phyloP scores from a whole-genome alignment of 2,329 filamentous ascomycete species.

The Hypoxylon sp. region DNA sequence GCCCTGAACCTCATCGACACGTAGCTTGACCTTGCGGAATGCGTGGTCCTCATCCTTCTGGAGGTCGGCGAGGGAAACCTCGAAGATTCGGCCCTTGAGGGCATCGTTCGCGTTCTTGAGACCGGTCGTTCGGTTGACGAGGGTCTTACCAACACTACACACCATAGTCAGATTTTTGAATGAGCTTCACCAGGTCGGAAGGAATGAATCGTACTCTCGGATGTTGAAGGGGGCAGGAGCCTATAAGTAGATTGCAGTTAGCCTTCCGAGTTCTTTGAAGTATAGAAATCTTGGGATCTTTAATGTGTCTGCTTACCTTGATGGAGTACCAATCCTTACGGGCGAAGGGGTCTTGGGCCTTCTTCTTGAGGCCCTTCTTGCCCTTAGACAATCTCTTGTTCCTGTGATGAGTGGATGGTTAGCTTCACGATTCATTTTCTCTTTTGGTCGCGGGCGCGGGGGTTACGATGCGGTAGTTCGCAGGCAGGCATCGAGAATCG shows the following conservation, averaged over 20 bases:
- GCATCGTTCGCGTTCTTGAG: slow-evolving; percentile 99
- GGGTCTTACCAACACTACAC: slow-evolving; percentile 96
- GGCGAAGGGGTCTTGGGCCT: slow-evolving; percentile 95
- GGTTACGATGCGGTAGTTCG: slow-evolving; percentile 25
- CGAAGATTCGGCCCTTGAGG: slow-evolving; percentile 98
- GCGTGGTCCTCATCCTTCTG: slow-evolving; percentile 99
- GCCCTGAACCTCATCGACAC: slow-evolving; percentile 98
- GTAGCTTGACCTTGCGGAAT: slow-evolving; percentile 99
- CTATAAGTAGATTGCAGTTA: slow-evolving; percentile 61
- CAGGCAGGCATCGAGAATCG: slow-evolving; percentile 32
- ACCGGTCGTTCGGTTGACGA: slow-evolving; percentile 99
- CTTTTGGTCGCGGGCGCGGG: slow-evolving; percentile 40
- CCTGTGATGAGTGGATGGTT: slow-evolving; percentile 65
- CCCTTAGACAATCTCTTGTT: slow-evolving; percentile 99
- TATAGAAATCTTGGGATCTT: slow-evolving; percentile 33
- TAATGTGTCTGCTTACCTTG: slow-evolving; percentile 73
- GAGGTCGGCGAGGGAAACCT: slow-evolving; percentile 98
- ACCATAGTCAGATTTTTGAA: slow-evolving; percentile 48
- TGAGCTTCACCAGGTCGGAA: slow-evolving; percentile 23
- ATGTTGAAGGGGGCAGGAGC: slow-evolving; percentile 95
- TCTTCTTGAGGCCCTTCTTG: slow-evolving; percentile 99
- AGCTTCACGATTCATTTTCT: slow-evolving; percentile 43
- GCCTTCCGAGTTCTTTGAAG: slow-evolving; percentile 21
- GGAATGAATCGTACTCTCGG: slow-evolving; percentile 83
- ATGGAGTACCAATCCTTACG: slow-evolving; percentile 99